phyloP scores from a whole-genome alignment of 2,329 filamentous ascomycete genomes.

The Stemphylium lycopersici region DNA sequence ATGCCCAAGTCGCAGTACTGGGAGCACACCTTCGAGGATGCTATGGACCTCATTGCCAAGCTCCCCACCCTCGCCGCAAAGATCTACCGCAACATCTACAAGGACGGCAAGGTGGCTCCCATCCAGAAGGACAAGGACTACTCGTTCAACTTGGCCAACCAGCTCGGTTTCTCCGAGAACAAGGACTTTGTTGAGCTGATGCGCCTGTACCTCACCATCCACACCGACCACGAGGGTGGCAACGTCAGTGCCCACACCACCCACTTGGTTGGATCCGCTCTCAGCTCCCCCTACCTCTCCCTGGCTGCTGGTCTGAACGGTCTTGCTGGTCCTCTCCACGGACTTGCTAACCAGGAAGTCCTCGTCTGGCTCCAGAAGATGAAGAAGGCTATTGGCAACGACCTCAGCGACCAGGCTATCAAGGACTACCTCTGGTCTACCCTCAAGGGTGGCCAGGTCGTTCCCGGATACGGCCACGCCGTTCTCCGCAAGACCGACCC shows the following conservation, averaged over 20 bases:
- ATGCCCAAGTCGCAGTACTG: slow-evolving; percentile 99
- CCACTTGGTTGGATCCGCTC: slow-evolving; percentile 93
- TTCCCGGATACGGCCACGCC: slow-evolving; percentile 97
- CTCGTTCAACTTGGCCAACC: slow-evolving; percentile 98
- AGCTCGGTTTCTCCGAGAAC: slow-evolving; percentile 96
- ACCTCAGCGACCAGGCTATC: slow-evolving; percentile 95
- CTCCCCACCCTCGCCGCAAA: slow-evolving; percentile 95
- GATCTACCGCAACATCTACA: slow-evolving; percentile 99
- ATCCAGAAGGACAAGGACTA: slow-evolving; percentile 99
- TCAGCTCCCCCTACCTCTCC: slow-evolving; percentile 97
- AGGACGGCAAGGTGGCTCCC: slow-evolving; percentile 96
- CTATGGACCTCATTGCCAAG: slow-evolving; percentile 99
- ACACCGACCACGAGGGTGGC: slow-evolving; percentile 99
- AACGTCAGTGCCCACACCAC: slow-evolving; percentile 99
- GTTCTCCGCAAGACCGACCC: slow-evolving; percentile 99
- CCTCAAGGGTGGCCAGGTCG: slow-evolving; percentile 92
- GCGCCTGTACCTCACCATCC: slow-evolving; percentile 99
- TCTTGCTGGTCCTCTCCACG: slow-evolving; percentile 97
- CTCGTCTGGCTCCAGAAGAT: slow-evolving; percentile 99
- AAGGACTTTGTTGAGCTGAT: slow-evolving; percentile 97
- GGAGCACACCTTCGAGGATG: slow-evolving; percentile 99
- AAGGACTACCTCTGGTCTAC: slow-evolving; percentile 99
- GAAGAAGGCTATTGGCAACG: slow-evolving; percentile 93
- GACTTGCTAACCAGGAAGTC: slow-evolving; percentile 99
- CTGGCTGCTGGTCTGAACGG: slow-evolving; percentile 96